Conservation (phyloP, 2,329 filamentous ascomycete genomes). For the Hypoxylon sp. region DNA sequence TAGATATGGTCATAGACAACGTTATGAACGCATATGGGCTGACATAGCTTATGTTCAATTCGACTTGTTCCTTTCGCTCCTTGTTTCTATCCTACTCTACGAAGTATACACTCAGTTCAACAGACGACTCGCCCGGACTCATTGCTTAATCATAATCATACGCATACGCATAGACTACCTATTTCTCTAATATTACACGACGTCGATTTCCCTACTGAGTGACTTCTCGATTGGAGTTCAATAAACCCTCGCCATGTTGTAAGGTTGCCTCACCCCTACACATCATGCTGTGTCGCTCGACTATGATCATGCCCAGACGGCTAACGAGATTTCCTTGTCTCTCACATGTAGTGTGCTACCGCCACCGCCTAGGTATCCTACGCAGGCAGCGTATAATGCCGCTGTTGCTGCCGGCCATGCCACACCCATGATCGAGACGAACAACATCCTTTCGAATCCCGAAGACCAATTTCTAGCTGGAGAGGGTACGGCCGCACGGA, state of each 20-base stretch:
- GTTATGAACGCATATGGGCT: conserved; percentile 16
- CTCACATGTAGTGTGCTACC: conserved; percentile 74
- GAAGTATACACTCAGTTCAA: background rate
- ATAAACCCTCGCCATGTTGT: conserved; percentile 41
- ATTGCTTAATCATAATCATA: conserved; percentile 1
- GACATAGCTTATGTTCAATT: conserved; percentile 13
- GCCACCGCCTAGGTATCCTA: conserved; percentile 84
- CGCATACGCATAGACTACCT: no score
- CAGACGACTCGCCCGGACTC: background rate
- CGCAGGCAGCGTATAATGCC: conserved; percentile 76
- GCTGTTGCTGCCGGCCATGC: conserved; percentile 73
- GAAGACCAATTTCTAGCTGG: conserved; percentile 92
- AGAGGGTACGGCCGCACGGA: conserved; percentile 72
- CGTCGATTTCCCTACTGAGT: background rate
- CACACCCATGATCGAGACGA: conserved; percentile 87
- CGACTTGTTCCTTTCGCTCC: background rate
- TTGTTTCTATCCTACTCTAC: background rate
- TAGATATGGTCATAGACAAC: conserved; percentile 4
- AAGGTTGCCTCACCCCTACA: conserved; percentile 23
- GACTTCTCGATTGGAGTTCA: conserved; percentile 7
- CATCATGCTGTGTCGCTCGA: conserved; percentile 13
- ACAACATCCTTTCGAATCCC: conserved; percentile 84
- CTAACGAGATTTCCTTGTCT: conserved; percentile 32
- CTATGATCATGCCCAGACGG: conserved; percentile 13
- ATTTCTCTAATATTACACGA: conserved; percentile 12